Evolutionary conservation across 2,329 filamentous ascomycete species (phyloP), one percentile per base, ranked within the genome.

Genomic region (Scolecobasidium constrictum): DNA sequence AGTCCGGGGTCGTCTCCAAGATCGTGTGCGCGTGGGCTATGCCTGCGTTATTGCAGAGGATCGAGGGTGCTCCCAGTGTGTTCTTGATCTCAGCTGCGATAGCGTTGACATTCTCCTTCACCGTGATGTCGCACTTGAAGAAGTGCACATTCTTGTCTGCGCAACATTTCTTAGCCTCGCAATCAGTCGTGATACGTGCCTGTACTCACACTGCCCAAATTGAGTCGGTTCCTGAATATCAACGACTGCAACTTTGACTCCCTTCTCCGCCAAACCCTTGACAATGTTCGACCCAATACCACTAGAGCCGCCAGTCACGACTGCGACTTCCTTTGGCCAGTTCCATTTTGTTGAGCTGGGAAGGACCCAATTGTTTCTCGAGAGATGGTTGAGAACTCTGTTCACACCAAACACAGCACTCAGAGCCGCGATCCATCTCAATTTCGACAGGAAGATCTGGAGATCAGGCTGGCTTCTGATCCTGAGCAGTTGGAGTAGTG

Each of bases 41-140:
- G 7, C 68, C 68, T 9, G 68, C 68, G 37, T 71, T 72, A 56
- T 71, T 71, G 49, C 71, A 58, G 23, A 71, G 53, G 5, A 71
- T 65, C 4, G 63, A 66, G 1, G 67, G 66, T 16, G 67, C 57
- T 31, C 67, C 66, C 18, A 65, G 57, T 4, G 58, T 49, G 2
- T 48, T 47, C 19, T 64, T 60, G 47, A 70, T 66, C 12, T 57
- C 46, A 18, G 53, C 49, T 3, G 62, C 67, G 1, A 60, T 56
- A 2, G 59, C 54, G 15, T 62, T 57, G 2, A 77, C 66, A 0
- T 66, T 66, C 4, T 66, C 58, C 13, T 65, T 53, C 2, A 64
- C 64, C 2, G 68, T 68, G 46, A 73, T 64, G 48, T 73, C 69
- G 55, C 67, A 71, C 46, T 59, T 56, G 53, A 56, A 62, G 49